Evolutionary conservation across 1,284 basidiomycete genomes (phyloP), one percentile per base, ranked within the genome.

Genomic region (Tylopilus sp.): DNA sequence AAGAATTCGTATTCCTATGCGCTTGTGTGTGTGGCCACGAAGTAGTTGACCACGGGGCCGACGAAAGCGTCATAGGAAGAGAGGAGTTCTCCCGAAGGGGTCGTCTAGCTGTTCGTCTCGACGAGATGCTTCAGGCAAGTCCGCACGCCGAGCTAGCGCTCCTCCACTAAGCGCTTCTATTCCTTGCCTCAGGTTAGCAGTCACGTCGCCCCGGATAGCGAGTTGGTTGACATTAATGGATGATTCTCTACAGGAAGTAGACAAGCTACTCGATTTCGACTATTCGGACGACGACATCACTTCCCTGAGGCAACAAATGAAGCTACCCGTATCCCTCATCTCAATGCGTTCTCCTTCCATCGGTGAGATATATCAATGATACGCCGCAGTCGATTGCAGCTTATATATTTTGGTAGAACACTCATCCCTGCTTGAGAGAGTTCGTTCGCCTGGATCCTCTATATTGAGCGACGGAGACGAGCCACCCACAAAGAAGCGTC

Each of bases 81-180:
- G 76, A 77, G 34, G 88, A 90, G 64, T 84, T 85, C 64, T 70
- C 69, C 29, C 77, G 93, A 37, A 77, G 88, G 65, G 82, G 78
- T 41, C 84, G 83, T 57, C 82, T 91, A 8, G 92, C 91, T 3
- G 78, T 89, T 47, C 78, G 89, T 46, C 76, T 94, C 46, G 93
- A 96, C 64, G 90, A 94, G 69, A 67, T 91, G 46, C 72, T 94
- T 37, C 81, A 92, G 79, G 91, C 91, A 58, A 56, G 73, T 59
- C 71, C 65, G 33, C 44, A 33, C 39, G 11, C 39, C 30, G 28
- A 44, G 26, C 34, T 33, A 34, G 42, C 35, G 34, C 41, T 33
- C 35, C 40, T 21, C n/a, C 6, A 41, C 54, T 62, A 29, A 63
- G 46, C 36, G 33, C 46, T 48, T 59, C 51, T 38, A 46, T 63